Evolutionary conservation across 2,329 filamentous ascomycete genomes (phyloP).

Genomic region (Plenodomus biglobosus): DNA sequence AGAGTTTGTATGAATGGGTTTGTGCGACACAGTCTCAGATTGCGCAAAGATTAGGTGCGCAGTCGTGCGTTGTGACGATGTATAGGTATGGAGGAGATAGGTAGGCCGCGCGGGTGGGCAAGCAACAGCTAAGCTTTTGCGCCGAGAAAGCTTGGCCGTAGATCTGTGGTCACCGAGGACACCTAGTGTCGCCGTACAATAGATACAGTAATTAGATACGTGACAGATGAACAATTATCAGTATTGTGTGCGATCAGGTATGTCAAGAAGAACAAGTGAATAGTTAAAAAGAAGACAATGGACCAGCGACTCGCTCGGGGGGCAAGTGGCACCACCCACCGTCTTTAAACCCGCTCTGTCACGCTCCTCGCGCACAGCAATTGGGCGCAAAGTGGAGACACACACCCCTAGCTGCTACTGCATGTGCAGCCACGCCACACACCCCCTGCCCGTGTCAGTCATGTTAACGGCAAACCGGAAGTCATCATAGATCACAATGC

Average conservation of each 20-base stretch:
- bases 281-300: no score
- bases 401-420: not conserved
- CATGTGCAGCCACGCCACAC: not conserved
- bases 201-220: no score
- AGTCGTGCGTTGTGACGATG: not conserved
- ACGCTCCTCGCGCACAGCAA: not conserved
- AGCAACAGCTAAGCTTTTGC: slow-evolving; percentile 4
- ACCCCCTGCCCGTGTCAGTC: not conserved
- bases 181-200: not conserved
- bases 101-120: no score
- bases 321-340: no score
- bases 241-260: not conserved
- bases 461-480: not conserved
- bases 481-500: no score
- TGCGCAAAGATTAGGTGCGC: not conserved
- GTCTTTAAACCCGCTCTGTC: not conserved
- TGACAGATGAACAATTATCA: not conserved
- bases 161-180: not conserved
- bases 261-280: not conserved
- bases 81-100: not conserved
- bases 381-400: not conserved
- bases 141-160: slow-evolving; percentile 5
- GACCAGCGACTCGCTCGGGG: no score
- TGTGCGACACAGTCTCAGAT: not conserved
- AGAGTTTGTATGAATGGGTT: not conserved